Base-by-base conservation (phyloP, 176 grass and related monocot species). In the Avena atlantica region DNA sequence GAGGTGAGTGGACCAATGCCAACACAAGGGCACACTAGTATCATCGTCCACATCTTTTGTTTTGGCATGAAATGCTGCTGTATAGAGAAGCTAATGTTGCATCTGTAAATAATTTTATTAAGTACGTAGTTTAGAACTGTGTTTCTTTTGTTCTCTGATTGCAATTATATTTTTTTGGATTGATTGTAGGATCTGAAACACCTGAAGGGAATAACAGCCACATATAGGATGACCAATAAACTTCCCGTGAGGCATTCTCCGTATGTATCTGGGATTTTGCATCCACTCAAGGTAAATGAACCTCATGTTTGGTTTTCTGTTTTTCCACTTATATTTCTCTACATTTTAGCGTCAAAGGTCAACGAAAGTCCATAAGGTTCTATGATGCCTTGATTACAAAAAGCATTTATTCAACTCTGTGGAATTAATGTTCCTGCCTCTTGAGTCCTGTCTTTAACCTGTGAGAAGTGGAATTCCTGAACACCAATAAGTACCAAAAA, bases 171-270 rank as follows among this genome's bases (percentile, higher is more conserved):
- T 55, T 74, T 48, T 85, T 81, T 44, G 4, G 36, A 42, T 62
- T 69, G 20, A 79, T 86, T 86, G 71, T 82, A 99, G 97, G 97
- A 96, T 78, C 83, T 99, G 76, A 96, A 89, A 74, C 97, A 99
- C 80, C 79, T 99, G 63, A 99, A 91, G 91, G 97, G 94, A 91
- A 96, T 99, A 79, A 92, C 92, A 81, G 94, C 97, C 5, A 96
- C 92, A 70, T 99, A 99, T 89, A 96, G 97, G 83, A 93, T 99
- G 97, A 94, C 92, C 12, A 99, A 89, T 82, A 96, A 99, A 66
- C 97, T 99, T 96, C 91, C 97, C 59, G 94, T 94, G 34, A 96
- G 92, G 83, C 97, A 94, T 93, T 99, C 97, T 76, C 92, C 89
- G 31, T 99, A 99, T 74, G 97, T 96, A 76, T 96, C 92, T 25